Base-by-base conservation (phyloP, 805 yeast species). In the Zygosaccharomyces siamensis region DNA sequence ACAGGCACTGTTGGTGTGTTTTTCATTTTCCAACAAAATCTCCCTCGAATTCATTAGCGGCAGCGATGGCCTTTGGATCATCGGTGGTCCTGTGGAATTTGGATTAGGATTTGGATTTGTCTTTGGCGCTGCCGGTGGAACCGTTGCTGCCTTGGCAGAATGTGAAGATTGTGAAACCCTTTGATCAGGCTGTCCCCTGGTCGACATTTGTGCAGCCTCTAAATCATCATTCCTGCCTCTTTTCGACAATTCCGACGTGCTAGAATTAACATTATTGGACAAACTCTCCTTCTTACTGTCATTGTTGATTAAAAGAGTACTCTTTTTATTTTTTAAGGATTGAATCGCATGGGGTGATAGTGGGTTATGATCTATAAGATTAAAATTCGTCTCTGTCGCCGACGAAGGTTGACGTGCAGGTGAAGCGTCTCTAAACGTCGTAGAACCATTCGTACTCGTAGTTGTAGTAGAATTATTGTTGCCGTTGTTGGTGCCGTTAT, bases 261-360 rank as follows among this genome's bases (percentile, higher is more conserved):
- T 33, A 5, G 11, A 18, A 14, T 33, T 31, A 30, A 14, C 43
- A 26, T 20, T 18, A 10, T 26, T 27, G n/a, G 33, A 24, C 14
- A 14, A 8, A n/a, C 8, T 18, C 10, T n/a, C 33, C 28, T 39
- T 26, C 24, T 24, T 23, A 28, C 43, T 24, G 10, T 39, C 31
- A 14, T 39, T 39, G 18, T 39, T 39, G 33, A 50, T 50, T 32
- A 70, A 61, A 24, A 70, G 38, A 0, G 71, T 58, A 46, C 72
- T 67, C 49, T 69, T 70, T 47, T 68, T 71, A 48, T 65, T 70
- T 47, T 69, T 62, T 33, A 69, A 39, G 1, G 70, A 59, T 21
- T 61, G 49, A 21, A 52, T 63, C 52, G 44, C 53, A 58, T 51
- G 72, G 24, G 55, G 56, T 18, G 58, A 63, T 45, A 64, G 39